Evolutionary conservation across 768 basidiomycete species (phyloP).

Genomic region (Baorangia bicolor): DNA sequence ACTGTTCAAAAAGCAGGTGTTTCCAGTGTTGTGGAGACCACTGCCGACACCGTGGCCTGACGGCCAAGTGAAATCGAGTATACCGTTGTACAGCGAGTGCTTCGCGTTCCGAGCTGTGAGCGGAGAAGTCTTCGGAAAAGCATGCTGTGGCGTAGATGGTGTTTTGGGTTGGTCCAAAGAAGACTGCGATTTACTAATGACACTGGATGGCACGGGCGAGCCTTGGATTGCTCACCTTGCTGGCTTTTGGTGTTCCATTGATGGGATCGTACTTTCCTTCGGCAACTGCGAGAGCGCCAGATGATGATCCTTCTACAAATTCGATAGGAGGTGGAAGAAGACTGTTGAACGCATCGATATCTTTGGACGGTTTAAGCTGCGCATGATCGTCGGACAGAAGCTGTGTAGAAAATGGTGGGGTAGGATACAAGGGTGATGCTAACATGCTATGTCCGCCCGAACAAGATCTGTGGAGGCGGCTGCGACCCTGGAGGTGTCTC

Average conservation of each 20-base stretch:
- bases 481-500: slow-evolving; percentile 1
- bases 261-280: slow-evolving; percentile 83
- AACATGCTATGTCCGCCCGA: slow-evolving; percentile 50
- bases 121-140: slow-evolving; percentile 30
- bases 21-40: slow-evolving; percentile 84
- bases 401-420: slow-evolving; percentile 50
- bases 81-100: slow-evolving; percentile 46
- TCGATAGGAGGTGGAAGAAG: slow-evolving; percentile 80
- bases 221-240: slow-evolving; percentile 42
- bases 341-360: slow-evolving; percentile 73
- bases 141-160: slow-evolving; percentile 25
- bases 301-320: slow-evolving; percentile 82
- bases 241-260: slow-evolving; percentile 59
- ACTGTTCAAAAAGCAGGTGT: slow-evolving; percentile 96
- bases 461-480: slow-evolving; percentile 1
- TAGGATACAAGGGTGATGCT: slow-evolving; percentile 59
- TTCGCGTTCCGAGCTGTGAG: slow-evolving; percentile 27
- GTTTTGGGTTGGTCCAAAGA: slow-evolving; percentile 24
- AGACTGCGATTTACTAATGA: slow-evolving; percentile 4
- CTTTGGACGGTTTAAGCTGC: slow-evolving; percentile 65
- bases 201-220: neutral
- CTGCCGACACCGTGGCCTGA: slow-evolving; percentile 43
- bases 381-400: slow-evolving; percentile 49
- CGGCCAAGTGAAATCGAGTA: slow-evolving; percentile 68
- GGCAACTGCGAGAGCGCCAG: slow-evolving; percentile 65